A percentile compares a stretch with the other conserved stretches of the same genome.
Evolutionary conservation across 2,329 filamentous ascomycete species (phyloP).

Genomic region (Bipolaris oryzae): DNA sequence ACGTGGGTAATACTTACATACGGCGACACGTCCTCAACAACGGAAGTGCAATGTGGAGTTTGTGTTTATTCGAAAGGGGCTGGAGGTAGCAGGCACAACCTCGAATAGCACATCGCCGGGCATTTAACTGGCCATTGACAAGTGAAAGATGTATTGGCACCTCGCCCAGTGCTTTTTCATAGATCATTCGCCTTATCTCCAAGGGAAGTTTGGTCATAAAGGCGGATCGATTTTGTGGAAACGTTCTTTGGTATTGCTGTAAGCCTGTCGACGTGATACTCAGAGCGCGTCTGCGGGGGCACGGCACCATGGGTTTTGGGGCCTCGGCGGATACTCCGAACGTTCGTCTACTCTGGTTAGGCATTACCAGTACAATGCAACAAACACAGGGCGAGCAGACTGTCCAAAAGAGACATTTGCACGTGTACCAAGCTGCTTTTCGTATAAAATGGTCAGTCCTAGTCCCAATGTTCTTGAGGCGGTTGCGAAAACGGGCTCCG

Average conservation of each 20-base stretch:
- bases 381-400: slow-evolving; percentile 27
- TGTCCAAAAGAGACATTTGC: slow-evolving; percentile 24
- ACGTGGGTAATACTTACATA: slow-evolving; percentile 22
- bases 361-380: slow-evolving; percentile 17
- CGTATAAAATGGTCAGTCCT: slow-evolving; percentile 12
- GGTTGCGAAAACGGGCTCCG: slow-evolving; percentile 8
- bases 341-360: slow-evolving; percentile 3
- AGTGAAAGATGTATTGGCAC: slow-evolving; percentile 17
- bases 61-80: background rate
- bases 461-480: slow-evolving; percentile 17
- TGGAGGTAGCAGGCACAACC: slow-evolving; percentile 3
- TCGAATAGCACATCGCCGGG: slow-evolving; percentile 10
- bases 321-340: background rate
- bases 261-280: slow-evolving; percentile 16
- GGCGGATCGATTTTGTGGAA: slow-evolving; percentile 23
- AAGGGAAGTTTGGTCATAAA: slow-evolving; percentile 28
- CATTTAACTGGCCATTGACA: slow-evolving; percentile 12
- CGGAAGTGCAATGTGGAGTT: slow-evolving; percentile 12
- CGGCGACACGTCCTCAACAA: slow-evolving; percentile 28
- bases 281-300: slow-evolving; percentile 24
- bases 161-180: slow-evolving; percentile 21
- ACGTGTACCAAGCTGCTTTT: slow-evolving; percentile 14
- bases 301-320: slow-evolving; percentile 19
- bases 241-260: slow-evolving; percentile 16
- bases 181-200: slow-evolving; percentile 31